These are phyloP conservation scores for Trichoderma semiorbis DNA, from an alignment of 2,329 filamentous ascomycete species.

Conservation along the genomic window DNA sequence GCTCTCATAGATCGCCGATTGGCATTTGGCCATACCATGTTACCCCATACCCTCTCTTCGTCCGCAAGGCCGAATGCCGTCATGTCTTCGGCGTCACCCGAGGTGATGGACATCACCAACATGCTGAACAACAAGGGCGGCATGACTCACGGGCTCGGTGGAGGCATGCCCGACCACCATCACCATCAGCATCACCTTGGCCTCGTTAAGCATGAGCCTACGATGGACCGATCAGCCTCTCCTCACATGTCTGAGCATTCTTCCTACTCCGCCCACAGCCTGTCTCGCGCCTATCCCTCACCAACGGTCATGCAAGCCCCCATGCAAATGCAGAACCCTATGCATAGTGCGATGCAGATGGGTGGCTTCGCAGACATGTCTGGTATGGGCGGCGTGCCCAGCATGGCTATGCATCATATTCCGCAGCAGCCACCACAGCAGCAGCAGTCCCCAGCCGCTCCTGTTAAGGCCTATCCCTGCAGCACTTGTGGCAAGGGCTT, in stretches of 20 bases:
- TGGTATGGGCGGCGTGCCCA: constrained; percentile 35
- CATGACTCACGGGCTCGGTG: constrained; percentile 31
- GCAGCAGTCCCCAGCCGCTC: constrained; percentile 34
- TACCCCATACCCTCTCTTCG: constrained; percentile 13
- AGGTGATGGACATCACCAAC: constrained; percentile 52
- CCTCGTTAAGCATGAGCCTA: constrained; percentile 36
- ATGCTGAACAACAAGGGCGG: constrained; percentile 49
- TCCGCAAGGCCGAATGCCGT: constrained; percentile 34
- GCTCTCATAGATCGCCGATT: not conserved
- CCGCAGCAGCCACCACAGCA: constrained; percentile 30
- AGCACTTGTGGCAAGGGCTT: constrained; percentile 89
- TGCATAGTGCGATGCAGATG: constrained; percentile 41
- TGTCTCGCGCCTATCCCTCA: constrained; percentile 51
- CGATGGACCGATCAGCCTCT: constrained; percentile 53
- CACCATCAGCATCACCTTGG: constrained; percentile 30
- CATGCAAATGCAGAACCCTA: constrained; percentile 44
- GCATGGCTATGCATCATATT: constrained; percentile 40
- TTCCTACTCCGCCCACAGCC: constrained; percentile 50
- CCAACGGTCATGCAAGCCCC: constrained; percentile 50
- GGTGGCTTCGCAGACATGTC: constrained; percentile 37
- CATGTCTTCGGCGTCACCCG: constrained; percentile 43
- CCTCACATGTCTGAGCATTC: constrained; percentile 60
- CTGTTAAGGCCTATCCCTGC: constrained; percentile 76
- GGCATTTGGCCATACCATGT: constrained; percentile 3
- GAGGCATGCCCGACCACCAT: constrained; percentile 30